A percentile compares a stretch with the other conserved stretches of the same genome.
These are phyloP conservation scores for Phylloporus sp. DNA, from an alignment of 768 basidiomycete genomes.

Conservation along the genomic window DNA sequence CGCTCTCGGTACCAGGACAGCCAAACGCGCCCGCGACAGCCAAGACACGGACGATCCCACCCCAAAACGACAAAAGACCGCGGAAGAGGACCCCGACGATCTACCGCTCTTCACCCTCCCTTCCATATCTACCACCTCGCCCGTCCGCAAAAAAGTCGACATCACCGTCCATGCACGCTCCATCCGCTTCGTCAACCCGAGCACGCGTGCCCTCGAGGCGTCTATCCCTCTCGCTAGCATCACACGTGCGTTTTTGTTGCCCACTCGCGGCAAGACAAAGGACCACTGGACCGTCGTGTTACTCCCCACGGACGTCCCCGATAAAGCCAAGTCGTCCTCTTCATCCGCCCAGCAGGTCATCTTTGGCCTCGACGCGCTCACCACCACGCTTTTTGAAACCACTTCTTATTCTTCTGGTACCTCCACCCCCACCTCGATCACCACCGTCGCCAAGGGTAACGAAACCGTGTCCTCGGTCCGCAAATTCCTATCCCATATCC, in stretches of 20 bases:
- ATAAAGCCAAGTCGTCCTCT: conserved; percentile 37
- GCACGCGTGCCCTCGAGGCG: conserved; percentile 45
- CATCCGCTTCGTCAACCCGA: conserved; percentile 49
- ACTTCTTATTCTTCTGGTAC: conserved; percentile 32
- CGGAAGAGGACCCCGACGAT: conserved; percentile 29
- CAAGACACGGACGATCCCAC: conserved; percentile 8
- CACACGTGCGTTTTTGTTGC: conserved; percentile 62
- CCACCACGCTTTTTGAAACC: conserved; percentile 41
- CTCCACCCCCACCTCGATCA: conserved; percentile 23
- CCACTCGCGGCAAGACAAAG: conserved; percentile 68
- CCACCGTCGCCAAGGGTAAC: conserved; percentile 44
- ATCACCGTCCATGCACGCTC: conserved; percentile 49
- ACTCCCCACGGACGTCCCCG: conserved; percentile 50
- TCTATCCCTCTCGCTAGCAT: conserved; percentile 46
- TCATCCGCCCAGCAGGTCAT: conserved; percentile 51
- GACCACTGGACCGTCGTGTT: conserved; percentile 70
- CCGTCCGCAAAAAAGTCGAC: conserved; percentile 72
- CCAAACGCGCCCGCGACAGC: conserved; percentile 25
- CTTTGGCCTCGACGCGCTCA: conserved; percentile 63
- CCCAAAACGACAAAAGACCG: conserved; percentile 20
- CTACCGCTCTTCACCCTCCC: conserved; percentile 54
- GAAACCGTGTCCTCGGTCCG: conserved; percentile 47
- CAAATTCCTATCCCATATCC: conserved; percentile 48
- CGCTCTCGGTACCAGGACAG: conserved; percentile 2
- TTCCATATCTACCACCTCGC: conserved; percentile 63